Percentiles rank a stretch among this genome's conserved stretches.
phyloP scores from a whole-genome alignment of 2,329 filamentous ascomycete genomes.

The Trichothecium sympodiale region DNA sequence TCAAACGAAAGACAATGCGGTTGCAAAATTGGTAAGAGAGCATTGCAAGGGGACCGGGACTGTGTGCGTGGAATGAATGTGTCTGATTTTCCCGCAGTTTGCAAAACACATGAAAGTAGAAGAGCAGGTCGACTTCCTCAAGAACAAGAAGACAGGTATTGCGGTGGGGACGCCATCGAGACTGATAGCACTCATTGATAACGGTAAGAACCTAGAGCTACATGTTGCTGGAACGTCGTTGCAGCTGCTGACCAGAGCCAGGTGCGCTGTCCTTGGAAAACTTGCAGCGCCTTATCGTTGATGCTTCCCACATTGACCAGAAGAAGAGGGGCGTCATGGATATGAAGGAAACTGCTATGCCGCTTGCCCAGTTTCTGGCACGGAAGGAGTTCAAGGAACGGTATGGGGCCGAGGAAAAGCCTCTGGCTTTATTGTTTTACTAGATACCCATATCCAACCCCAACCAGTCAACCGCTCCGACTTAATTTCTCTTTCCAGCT shows the following conservation, averaged over 20 bases:
- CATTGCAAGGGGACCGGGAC: too few relatives aligned
- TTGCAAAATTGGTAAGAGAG: constrained; percentile 63
- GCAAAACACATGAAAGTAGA: constrained; percentile 96
- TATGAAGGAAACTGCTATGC: constrained; percentile 81
- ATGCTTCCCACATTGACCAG: constrained; percentile 85
- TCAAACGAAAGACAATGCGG: constrained; percentile 63
- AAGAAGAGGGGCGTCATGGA: constrained; percentile 92
- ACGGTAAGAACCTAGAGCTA: constrained; percentile 47
- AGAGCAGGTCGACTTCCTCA: constrained; percentile 69
- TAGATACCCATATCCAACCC: constrained; percentile 22
- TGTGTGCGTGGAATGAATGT: too few relatives aligned
- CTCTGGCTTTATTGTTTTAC: constrained; percentile 55
- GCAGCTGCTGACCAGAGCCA: constrained; percentile 7
- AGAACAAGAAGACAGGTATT: constrained; percentile 62
- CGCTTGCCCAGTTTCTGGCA: constrained; percentile 64
- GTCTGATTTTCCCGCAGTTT: constrained; percentile 39
- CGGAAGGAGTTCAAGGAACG: constrained; percentile 59
- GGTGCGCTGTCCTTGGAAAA: constrained; percentile 60
- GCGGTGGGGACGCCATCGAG: constrained; percentile 83
- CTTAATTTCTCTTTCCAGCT: background rate
- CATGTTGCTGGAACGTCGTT: too few relatives aligned
- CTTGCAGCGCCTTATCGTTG: constrained; percentile 71
- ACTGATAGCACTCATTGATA: constrained; percentile 70
- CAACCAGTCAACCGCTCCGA: too few relatives aligned
- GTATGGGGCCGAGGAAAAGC: constrained; percentile 48